Percentiles rank a stretch among this genome's conserved stretches.
These are phyloP conservation scores for Porcisia hertigi DNA, from an alignment of 208 protist species.

Conservation along the genomic window DNA sequence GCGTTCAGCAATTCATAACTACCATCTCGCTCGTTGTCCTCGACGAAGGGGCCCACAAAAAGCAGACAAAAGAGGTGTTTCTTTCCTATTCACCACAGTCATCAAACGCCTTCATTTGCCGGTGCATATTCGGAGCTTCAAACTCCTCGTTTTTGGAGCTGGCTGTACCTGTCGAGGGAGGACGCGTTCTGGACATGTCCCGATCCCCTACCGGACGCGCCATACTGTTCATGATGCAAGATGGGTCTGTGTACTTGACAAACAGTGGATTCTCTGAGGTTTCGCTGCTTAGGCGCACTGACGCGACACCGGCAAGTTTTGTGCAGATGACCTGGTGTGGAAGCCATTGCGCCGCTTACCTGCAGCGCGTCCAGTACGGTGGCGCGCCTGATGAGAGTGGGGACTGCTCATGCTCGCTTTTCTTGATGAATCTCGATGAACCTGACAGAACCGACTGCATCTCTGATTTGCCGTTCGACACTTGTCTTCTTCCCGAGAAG, in stretches of 20 bases:
- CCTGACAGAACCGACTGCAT: conserved; percentile 51
- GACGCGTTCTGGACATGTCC: conserved; percentile 54
- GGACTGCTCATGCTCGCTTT: conserved; percentile 43
- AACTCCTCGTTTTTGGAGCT: conserved; percentile 38
- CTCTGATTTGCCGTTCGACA: conserved; percentile 56
- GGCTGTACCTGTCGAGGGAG: conserved; percentile 52
- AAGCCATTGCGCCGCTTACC: conserved; percentile 29
- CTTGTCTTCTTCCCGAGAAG: conserved; percentile 46
- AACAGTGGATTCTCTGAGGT: conserved; percentile 64
- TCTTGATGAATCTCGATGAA: conserved; percentile 54
- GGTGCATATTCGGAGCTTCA: conserved; percentile 23
- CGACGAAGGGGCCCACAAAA: conserved; percentile 9
- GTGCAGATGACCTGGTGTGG: conserved; percentile 71
- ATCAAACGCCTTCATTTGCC: conserved; percentile 31
- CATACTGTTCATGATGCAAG: conserved; percentile 60
- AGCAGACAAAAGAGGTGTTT: conserved; percentile 24
- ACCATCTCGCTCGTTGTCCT: conserved; percentile 29
- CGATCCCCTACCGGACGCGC: conserved; percentile 44
- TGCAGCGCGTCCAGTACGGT: conserved; percentile 37
- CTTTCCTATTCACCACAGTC: conserved; percentile 24
- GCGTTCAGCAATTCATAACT: conserved; percentile 16
- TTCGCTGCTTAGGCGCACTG: conserved; percentile 32
- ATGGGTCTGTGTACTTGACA: conserved; percentile 64
- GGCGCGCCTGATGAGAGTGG: conserved; percentile 1
- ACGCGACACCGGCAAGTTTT: conserved; percentile 15